Evolutionary conservation across 768 basidiomycete species (phyloP).

Genomic region (Mycena metata): DNA sequence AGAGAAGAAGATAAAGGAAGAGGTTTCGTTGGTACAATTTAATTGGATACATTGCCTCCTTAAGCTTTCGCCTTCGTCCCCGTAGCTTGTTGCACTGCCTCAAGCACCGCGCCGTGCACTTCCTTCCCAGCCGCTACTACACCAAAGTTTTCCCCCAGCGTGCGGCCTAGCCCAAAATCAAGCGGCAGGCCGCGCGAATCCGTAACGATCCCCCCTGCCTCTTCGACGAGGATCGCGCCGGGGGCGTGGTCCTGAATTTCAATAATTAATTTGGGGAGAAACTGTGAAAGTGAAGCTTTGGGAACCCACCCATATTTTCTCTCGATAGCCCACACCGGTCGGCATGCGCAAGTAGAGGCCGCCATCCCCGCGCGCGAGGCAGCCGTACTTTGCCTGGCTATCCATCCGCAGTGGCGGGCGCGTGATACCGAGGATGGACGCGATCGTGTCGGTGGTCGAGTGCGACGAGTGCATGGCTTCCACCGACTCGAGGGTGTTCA

Average conservation of each 20-base stretch:
- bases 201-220: conserved; percentile 91
- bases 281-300: not conserved
- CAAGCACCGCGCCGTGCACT: conserved; percentile 76
- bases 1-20: no score
- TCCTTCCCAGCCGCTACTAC: conserved; percentile 86
- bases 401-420: conserved; percentile 87
- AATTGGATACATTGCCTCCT: not conserved
- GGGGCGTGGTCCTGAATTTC: conserved; percentile 86
- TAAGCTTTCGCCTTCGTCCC: conserved; percentile 46
- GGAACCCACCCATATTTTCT: conserved; percentile 93
- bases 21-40: not conserved
- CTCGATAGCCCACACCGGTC: conserved; percentile 80
- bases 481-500: conserved; percentile 91
- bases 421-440: conserved; percentile 74
- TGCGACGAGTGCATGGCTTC: conserved; percentile 95
- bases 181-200: conserved; percentile 85
- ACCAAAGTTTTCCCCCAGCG: conserved; percentile 88
- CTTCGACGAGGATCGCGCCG: conserved; percentile 85
- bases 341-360: conserved; percentile 87
- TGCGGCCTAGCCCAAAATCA: conserved; percentile 89
- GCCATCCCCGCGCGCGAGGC: conserved; percentile 88
- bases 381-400: conserved; percentile 95
- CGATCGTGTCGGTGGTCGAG: conserved; percentile 82
- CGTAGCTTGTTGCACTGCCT: conserved; percentile 76
- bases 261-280: conserved; percentile 2